Base-by-base conservation (phyloP, 1,284 basidiomycete species). In the Agroathelia rolfsii region DNA sequence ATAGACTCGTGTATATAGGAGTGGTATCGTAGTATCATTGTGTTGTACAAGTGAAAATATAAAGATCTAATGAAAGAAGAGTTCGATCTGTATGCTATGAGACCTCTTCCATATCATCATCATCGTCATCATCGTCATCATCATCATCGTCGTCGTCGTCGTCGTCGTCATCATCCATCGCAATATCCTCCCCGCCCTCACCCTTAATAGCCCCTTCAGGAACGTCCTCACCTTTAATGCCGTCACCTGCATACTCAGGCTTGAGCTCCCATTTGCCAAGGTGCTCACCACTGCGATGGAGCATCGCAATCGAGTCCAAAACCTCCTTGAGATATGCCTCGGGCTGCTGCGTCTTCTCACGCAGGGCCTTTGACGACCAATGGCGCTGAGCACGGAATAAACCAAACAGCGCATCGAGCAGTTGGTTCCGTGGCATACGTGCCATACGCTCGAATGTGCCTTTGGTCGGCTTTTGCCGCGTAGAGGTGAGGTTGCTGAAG, bases 291-390 rank as follows among this genome's bases (percentile, higher is more conserved):
- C 77, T 77, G 36, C 79, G 77, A 52, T 92, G 78, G 29, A 90
- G 63, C 39, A 70, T 74, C 2, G 86, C 92, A 29, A 96, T 80
- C 41, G 88, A 82, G 26, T 62, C 64, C 30, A 97, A 59, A 1
- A 88, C 78, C 46, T 96, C 89, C 46, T 90, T 86, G 37, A 97
- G 70, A 55, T 90, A 96, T 10, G 68, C 76, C 53, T 94, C 87
- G 1, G 93, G 93, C 56, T 97, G 93, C 51, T 92, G 80, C 0
- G 85, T 86, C 35, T 75, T 76, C 41, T 83, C 76, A 28, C 87
- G 72, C 32, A 96, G 59, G 11, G 75, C 66, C 42, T 82, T 81
- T 52, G 95, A 77, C 39, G 76, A 67, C 90, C 90, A 96, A 42
- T 79, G 79, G 22, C 82, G 74, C 38, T 75, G 72, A 35, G 86